These are phyloP conservation scores for Rubroboletus satanas DNA, from an alignment of 768 basidiomycete genomes.

Conservation along the genomic window DNA sequence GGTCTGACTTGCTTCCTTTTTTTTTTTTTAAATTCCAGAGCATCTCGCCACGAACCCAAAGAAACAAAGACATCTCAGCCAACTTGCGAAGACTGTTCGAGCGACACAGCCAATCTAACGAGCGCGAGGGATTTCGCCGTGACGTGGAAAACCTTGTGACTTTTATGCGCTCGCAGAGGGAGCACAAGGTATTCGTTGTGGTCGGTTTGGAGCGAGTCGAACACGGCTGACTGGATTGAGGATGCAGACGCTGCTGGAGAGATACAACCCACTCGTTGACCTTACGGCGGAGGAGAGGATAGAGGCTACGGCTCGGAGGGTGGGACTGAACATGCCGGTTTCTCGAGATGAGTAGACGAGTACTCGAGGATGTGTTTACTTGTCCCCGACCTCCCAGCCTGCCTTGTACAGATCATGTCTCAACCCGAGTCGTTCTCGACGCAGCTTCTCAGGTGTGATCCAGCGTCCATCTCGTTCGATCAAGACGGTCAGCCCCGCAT, in stretches of 20 bases:
- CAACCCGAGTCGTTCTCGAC: conserved; percentile 18
- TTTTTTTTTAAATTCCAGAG: conserved; percentile 32
- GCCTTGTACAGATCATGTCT: neutral
- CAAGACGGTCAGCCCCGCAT: conserved; percentile 45
- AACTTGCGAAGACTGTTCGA: conserved; percentile 57
- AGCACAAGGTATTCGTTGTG: conserved; percentile 59
- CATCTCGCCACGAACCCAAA: conserved; percentile 30
- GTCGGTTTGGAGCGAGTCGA: neutral
- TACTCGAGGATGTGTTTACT: conserved; percentile 1
- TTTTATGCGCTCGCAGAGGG: conserved; percentile 70
- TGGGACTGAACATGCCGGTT: conserved; percentile 82
- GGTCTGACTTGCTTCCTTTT: neutral
- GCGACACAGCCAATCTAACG: conserved; percentile 24
- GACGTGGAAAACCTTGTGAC: conserved; percentile 59
- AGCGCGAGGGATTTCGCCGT: conserved; percentile 31
- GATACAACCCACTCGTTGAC: conserved; percentile 85
- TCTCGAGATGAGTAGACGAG: conserved; percentile 21
- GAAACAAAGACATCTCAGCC: conserved; percentile 42
- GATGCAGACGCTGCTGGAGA: conserved; percentile 65
- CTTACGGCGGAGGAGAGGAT: conserved; percentile 78
- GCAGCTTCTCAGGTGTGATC: conserved; percentile 57
- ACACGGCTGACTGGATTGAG: neutral
- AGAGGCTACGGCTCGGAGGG: conserved; percentile 78
- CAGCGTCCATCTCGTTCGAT: conserved; percentile 56
- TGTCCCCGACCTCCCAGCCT: neutral